These are phyloP conservation scores for Circinella minor DNA, from an alignment of 371 early-diverging fungal genomes.

Conservation along the genomic window DNA sequence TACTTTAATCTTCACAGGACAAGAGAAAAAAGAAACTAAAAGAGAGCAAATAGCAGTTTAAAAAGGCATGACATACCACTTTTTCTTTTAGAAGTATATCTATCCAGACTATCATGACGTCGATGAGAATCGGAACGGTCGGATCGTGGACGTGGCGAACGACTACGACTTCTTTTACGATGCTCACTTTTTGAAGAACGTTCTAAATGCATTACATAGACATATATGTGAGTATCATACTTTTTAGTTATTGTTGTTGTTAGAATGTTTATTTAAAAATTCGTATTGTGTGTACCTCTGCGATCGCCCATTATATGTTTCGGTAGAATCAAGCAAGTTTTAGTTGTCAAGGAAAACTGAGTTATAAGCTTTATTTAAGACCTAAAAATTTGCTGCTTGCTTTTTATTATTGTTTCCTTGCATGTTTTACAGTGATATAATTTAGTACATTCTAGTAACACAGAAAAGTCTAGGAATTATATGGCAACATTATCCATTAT, in stretches of 20 bases:
- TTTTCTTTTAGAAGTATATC: not conserved
- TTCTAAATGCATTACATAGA: not conserved
- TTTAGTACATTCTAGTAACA: no score
- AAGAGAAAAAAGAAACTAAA: no score
- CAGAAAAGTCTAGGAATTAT: no score
- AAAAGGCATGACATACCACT: conserved; percentile 3
- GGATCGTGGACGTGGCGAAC: conserved; percentile 18
- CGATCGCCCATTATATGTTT: not conserved
- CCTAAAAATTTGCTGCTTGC: no score
- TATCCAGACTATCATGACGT: conserved; percentile 14
- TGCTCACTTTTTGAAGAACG: not conserved
- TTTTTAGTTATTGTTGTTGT: no score
- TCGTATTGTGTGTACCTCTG: not conserved
- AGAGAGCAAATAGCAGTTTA: no score
- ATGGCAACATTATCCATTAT: no score
- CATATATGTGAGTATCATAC: not conserved
- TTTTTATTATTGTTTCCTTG: no score
- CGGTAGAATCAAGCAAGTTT: not conserved
- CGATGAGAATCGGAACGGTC: conserved; percentile 15
- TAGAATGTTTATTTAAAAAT: no score
- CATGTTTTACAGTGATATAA: no score
- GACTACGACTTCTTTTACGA: conserved; percentile 16
- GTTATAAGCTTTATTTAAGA: no score
- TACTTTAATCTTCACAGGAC: no score
- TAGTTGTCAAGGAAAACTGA: not conserved